These are phyloP conservation scores for Mortierella hygrophila DNA, from an alignment of 192 early-diverging fungal genomes.

Conservation along the genomic window DNA sequence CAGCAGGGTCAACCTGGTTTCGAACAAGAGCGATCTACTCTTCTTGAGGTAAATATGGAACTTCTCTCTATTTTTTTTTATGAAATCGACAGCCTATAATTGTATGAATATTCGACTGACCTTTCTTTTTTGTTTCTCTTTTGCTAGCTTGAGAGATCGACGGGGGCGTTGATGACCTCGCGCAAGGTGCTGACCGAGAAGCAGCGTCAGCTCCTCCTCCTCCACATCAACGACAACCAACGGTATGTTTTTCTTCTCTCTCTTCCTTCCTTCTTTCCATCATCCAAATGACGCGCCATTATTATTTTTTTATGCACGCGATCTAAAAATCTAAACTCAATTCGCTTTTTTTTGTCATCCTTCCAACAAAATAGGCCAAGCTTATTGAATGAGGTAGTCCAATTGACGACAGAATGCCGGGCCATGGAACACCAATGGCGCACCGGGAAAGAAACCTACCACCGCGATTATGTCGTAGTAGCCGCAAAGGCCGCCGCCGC, in stretches of 20 bases:
- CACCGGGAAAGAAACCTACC: constrained; percentile 16
- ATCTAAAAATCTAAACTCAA: not conserved
- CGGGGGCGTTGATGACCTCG: not conserved
- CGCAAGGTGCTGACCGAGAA: constrained; percentile 12
- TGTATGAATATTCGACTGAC: not conserved
- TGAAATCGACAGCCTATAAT: not conserved
- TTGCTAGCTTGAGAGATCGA: constrained; percentile 1
- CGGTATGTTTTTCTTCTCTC: not conserved
- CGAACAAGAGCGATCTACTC: not conserved
- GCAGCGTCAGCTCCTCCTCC: constrained; percentile 12
- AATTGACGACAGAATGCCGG: constrained; percentile 19
- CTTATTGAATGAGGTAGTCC: constrained; percentile 20
- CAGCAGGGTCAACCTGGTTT: not conserved
- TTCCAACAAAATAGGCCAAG: constrained; percentile 4
- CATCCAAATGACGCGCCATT: not conserved
- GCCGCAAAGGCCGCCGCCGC: constrained; percentile 25
- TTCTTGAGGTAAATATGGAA: not conserved
- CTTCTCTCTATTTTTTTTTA: not conserved
- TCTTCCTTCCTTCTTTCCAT: not conserved
- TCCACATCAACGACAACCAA: constrained; percentile 19
- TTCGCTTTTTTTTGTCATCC: not conserved
- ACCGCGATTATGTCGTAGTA: constrained; percentile 23
- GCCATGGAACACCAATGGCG: constrained; percentile 31
- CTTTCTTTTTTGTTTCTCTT: not conserved
- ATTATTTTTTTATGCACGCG: too few relatives aligned